Base-by-base conservation (phyloP, 2,329 filamentous ascomycete species). In the Penicillium sp. region DNA sequence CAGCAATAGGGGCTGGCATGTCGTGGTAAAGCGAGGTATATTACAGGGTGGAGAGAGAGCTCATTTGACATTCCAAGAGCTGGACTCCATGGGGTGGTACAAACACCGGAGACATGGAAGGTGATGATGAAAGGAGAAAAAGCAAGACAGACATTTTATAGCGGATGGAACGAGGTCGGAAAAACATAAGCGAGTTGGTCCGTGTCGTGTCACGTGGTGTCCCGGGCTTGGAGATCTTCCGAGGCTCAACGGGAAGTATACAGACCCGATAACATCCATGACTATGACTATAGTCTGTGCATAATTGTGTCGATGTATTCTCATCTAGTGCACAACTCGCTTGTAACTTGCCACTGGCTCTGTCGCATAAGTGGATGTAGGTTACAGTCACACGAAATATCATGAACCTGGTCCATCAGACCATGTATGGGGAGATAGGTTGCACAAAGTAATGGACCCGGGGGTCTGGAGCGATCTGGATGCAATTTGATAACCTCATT, bases 131-230 rank as follows among this genome's bases (percentile, higher is more conserved):
- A 54, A 49, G 48, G 47, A 54, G 62, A 54, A 61, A 42, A 46
- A 33, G 33, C 49, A 39, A 59, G 58, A 54, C 35, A 61, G 57
- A 56, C 46, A 19, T 59, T 65, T 61, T 65, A 67, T 60, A 59
- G 49, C 55, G 46, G 49, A 64, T 55, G 61, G 54, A 47, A 54
- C 59, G 47, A 54, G 33, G 26, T 54, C 63, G 64, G 65, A 62
- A 64, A 64, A 63, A 66, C 59, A 51, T 71, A 74, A 74, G 71
- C 71, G 71, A 74, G 66, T 22, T 72, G 71, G 69, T 45, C 69
- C 64, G 71, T 74, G 71, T 61, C 4, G 16, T 19, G 5, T 59
- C 68, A 72, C 69, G 67, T 72, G 69, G 27, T 22, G 19, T 7
- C 3, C 19, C 39, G 39, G 39, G 19, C 6, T 42, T 11, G 39